Base-by-base conservation (phyloP, 805 yeast genomes). In the Ogataea saltuana region DNA sequence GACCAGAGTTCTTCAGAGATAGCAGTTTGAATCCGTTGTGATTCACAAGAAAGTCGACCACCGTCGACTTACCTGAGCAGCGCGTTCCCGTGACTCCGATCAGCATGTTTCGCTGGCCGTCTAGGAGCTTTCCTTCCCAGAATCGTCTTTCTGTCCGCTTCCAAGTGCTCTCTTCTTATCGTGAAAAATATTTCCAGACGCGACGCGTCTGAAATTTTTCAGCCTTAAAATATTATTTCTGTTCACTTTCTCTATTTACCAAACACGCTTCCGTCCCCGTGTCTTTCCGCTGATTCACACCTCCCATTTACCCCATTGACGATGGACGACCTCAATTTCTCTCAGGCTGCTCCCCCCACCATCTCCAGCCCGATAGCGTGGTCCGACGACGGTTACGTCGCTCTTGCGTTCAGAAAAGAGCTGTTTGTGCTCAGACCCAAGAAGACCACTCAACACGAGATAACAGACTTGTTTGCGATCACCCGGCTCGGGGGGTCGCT, bases 81-180 rank as follows among this genome's bases (percentile, higher is more conserved):
- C 74, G 55, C 0, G 88, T 75, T 0, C 95, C 95, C 0, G 90
- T 78, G 4, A 86, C 70, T 2, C 91, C 93, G 18, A 86, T 75
- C 31, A 87, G 69, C 95, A 86, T 86, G n/a, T 9, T 10, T 5
- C 12, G 28, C 4, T 25, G 10, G 25, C 25, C 6, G 25, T 16
- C 20, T 6, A 26, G 25, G 10, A 22, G 25, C 9, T 23, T n/a
- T n/a, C n/a, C n/a, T n/a, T 31, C 6, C 13, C n/a, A 30, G 9
- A 6, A 17, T 8, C 12, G 38, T 3, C 30, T 10, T 18, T 10
- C 25, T 17, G 20, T 31, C 15, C 26, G 5, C 6, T 20, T 25
- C 12, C n/a, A n/a, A n/a, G n/a, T n/a, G n/a, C n/a, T 9, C 17
- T 4, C n/a, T 23, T 11, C 8, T 23, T 23, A 23, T 10, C 19